Base-by-base conservation (phyloP, 129 eudicot genomes). In the Pseudognaphalium luteoalbum region DNA sequence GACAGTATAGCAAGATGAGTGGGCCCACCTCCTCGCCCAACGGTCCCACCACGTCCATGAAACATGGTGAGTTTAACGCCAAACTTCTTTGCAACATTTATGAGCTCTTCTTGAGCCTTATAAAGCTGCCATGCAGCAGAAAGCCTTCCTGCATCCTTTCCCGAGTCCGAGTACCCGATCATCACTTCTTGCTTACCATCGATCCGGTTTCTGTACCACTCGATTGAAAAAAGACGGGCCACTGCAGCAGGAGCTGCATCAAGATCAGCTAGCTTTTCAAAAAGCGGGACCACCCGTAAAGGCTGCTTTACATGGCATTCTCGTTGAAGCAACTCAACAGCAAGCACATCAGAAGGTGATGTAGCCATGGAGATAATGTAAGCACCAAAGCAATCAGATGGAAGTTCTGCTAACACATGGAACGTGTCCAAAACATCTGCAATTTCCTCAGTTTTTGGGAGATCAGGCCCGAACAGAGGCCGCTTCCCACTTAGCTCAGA, bases 311-410 rank as follows among this genome's bases (percentile, higher is more conserved):
- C 96, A 67, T 86, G 97, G 89, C 97, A 91, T 68, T 91, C 99
- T 11, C 99, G 96, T 42, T 95, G 99, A n/a, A 95, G 86, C 62
- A 95, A 83, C 86, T 95, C 99, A 25, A 95, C 99, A 0, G 99
- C 99, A 16, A 95, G 84, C 68, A 95, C 99, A 68, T 95, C 99
- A 52, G 99, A 95, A 15, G 99, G 96, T 17, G 99, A 80, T 0
- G 99, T 95, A 74, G 99, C 99, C 99, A 95, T 95, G n/a, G 99
- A 95, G 73, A 95, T 95, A 68, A 95, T 87, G 83, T 95, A 95
- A 34, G 99, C 99, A n/a, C 99, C 99, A 50, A 95, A 95, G 84
- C 99, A 95, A 78, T 95, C 99, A 0, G 96, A 30, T 11, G 97
- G 99, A 71, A 95, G 97, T 73, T 95, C 99, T 0, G 97, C 90